Conservation (phyloP, 163 green algal genomes). For the Chlamydomonas reinhardtii region DNA sequence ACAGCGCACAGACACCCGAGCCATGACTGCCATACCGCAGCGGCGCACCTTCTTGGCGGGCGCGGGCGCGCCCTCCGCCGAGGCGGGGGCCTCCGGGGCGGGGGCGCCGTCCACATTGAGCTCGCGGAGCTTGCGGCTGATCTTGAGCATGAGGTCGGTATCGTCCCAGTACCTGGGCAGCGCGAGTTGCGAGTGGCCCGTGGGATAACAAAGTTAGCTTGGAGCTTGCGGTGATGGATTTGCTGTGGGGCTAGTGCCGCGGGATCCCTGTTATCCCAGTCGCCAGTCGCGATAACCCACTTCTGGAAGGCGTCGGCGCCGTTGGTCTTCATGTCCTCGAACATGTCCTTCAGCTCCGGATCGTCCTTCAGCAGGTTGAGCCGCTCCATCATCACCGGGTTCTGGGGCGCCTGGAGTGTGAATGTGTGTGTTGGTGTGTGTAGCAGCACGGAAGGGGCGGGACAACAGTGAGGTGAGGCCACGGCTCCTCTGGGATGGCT, state of each 20-base stretch:
- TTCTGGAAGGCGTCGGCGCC: constrained; percentile 80
- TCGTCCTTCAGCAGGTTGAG: constrained; percentile 73
- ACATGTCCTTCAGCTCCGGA: constrained; percentile 78
- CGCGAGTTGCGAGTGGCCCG: too few species aligned
- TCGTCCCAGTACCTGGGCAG: constrained; percentile 72
- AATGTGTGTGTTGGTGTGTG: constrained; percentile 10
- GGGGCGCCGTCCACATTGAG: constrained; percentile 3
- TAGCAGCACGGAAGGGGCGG: too few species aligned
- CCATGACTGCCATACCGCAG: too few species aligned
- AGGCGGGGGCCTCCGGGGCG: constrained; percentile 7
- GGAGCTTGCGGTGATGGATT: too few species aligned
- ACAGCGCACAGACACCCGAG: too few species aligned
- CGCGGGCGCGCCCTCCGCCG: background rate
- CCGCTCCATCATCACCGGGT: constrained; percentile 49
- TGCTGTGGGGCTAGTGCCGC: too few species aligned
- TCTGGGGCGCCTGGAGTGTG: constrained; percentile 26
- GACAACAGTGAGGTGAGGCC: too few species aligned
- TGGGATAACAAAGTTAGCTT: too few species aligned
- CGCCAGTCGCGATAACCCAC: background rate
- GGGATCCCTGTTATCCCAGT: too few species aligned
- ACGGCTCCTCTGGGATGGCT: too few species aligned
- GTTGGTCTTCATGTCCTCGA: constrained; percentile 83
- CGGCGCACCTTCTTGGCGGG: constrained; percentile 41
- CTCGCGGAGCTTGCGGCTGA: constrained; percentile 55
- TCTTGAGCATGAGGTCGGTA: constrained; percentile 83